Conservation (phyloP, 371 early-diverging fungal genomes). For the Mycotypha africana region DNA sequence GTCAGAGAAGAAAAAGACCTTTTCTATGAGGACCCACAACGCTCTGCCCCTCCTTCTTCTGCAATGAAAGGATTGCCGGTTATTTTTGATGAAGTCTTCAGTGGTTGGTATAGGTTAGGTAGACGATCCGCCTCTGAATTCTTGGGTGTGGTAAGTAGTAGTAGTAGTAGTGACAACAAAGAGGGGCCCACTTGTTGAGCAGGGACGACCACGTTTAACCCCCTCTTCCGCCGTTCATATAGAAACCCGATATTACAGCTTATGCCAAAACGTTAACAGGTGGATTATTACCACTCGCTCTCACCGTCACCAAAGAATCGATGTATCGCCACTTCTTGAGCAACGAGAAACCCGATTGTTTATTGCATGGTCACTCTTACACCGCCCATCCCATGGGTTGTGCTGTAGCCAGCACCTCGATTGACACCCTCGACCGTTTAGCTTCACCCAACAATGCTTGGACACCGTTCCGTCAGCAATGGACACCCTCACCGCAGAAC, state of each 20-base stretch:
- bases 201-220: constrained; percentile 7
- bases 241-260: constrained; percentile 74
- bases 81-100: constrained; percentile 83
- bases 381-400: constrained; percentile 87
- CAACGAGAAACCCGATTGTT: constrained; percentile 62
- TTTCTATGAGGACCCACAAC: constrained; percentile 10
- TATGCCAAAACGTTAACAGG: constrained; percentile 83
- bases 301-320: constrained; percentile 62
- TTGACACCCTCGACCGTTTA: constrained; percentile 49
- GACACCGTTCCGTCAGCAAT: constrained; percentile 34
- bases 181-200: not conserved
- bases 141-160: constrained; percentile 55
- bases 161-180: not conserved
- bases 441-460: constrained; percentile 19
- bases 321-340: constrained; percentile 66
- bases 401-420: constrained; percentile 59
- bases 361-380: constrained; percentile 81
- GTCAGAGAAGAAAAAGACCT: constrained; percentile 45
- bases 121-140: constrained; percentile 57
- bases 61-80: constrained; percentile 65
- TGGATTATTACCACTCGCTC: constrained; percentile 67
- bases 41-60: not conserved
- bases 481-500: constrained; percentile 16
- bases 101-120: constrained; percentile 77
- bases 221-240: constrained; percentile 6